A percentile compares a stretch with the other conserved stretches of the same genome.
phyloP scores from a whole-genome alignment of 345 rosid species.

The Arabidopsis suecica region DNA sequence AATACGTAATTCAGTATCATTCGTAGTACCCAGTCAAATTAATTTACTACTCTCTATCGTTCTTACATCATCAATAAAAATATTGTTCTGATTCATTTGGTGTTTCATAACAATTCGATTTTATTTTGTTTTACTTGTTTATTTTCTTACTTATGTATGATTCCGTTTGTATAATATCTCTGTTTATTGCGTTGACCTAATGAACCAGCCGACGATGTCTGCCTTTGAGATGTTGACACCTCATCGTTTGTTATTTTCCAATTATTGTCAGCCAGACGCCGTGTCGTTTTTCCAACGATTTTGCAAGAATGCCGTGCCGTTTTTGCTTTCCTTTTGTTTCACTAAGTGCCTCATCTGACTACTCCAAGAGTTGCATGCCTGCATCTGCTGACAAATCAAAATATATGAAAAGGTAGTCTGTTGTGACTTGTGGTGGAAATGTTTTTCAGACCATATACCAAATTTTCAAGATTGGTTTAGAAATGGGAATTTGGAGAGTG shows the following conservation, averaged over 20 bases:
- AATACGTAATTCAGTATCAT: background rate
- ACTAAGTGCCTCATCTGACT: background rate
- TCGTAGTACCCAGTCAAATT: background rate
- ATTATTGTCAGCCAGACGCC: conserved; percentile 7
- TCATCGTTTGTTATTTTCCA: conserved; percentile 25
- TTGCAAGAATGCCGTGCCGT: conserved; percentile 6
- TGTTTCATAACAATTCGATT: background rate
- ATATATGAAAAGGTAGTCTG: background rate
- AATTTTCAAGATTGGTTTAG: background rate
- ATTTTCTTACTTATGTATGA: background rate
- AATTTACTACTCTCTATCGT: background rate
- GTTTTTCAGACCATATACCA: background rate
- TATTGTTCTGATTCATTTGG: background rate
- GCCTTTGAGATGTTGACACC: background rate
- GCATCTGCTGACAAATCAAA: background rate
- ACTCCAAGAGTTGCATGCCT: background rate
- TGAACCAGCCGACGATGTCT: background rate
- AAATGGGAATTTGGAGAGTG: conserved; percentile 3
- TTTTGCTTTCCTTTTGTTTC: background rate
- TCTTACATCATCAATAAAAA: background rate
- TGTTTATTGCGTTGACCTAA: conserved; percentile 4
- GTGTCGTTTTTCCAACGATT: conserved; percentile 2
- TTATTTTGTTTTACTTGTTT: background rate
- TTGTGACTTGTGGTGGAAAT: background rate
- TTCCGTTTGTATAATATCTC: background rate